Conservation (phyloP, 2,329 filamentous ascomycete genomes). For the Cadophora sp. region DNA sequence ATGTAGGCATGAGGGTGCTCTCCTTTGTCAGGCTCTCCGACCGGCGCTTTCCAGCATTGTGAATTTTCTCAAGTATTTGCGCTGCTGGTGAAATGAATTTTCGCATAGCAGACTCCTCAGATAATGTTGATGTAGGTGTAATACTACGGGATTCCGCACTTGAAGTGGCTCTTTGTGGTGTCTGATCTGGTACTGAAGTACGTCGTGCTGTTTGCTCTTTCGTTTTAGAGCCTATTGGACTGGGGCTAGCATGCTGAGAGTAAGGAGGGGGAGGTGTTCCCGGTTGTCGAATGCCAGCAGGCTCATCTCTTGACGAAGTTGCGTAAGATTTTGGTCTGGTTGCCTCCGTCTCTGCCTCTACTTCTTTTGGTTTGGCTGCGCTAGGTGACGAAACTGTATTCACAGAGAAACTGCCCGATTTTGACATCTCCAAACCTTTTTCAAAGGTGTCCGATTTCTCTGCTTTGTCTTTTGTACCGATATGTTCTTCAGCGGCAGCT, state of each 20-base stretch:
- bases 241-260: background rate
- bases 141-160: background rate
- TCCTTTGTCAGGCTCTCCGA: background rate
- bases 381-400: background rate
- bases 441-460: background rate
- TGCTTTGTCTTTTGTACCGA: too few species aligned
- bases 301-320: background rate
- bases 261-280: constrained; percentile 3
- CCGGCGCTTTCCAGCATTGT: background rate
- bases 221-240: background rate
- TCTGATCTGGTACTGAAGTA: background rate
- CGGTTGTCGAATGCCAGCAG: background rate
- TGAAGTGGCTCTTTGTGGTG: background rate
- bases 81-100: background rate
- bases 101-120: background rate
- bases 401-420: background rate
- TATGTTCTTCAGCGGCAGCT: too few species aligned
- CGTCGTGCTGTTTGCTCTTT: background rate
- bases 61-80: background rate
- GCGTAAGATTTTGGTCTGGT: background rate
- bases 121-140: background rate
- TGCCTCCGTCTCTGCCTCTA: background rate
- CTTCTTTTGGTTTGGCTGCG: background rate
- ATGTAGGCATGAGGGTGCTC: background rate
- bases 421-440: background rate